Base-by-base conservation (phyloP, 83 land plant genomes). In the Picea abies region DNA sequence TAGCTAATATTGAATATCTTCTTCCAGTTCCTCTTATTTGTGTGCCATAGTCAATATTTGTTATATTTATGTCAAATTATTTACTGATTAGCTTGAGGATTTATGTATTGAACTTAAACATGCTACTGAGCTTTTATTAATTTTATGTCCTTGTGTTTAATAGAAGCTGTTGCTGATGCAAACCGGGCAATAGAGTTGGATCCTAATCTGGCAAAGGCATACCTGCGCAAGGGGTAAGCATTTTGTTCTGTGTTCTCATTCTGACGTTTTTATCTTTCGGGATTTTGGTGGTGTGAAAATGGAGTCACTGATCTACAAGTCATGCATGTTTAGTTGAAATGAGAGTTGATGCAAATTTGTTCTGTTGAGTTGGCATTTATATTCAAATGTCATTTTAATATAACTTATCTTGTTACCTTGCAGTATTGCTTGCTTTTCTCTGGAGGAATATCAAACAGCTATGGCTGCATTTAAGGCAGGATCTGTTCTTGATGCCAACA, bases 381-480 rank as follows among this genome's bases (percentile, higher is more conserved):
- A 29, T 37, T 15, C 19, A 35, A 25, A 6, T 70, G 75, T 37
- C 20, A 70, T 37, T 70, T 1, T 35, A 37, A 37, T 70, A 22
- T 9, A 66, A 8, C 7, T 60, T 25, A 29, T 60, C 4, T 60
- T 78, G 10, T 56, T 60, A 58, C 23, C 20, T 35, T 19, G 35
- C 90, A 95, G 98, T 37, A 83, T 83, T 76, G 96, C 98, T 11
- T 93, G 94, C 82, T 84, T 92, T 78, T 85, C 88, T 70, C 92
- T 95, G 78, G 96, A 93, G 81, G 98, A 95, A 69, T 95, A 89
- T 82, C 84, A 93, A 58, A 92, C 98, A 49, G 96, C 98, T 63
- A 93, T 87, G 91, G 76, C 90, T 65, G 93, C 96, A 20, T 87
- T 95, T 76, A 87, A 90, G 72, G 86, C 81, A 29, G 98, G 96